phyloP scores from a whole-genome alignment of 2,329 filamentous ascomycete genomes.

The Fusarium compactum region DNA sequence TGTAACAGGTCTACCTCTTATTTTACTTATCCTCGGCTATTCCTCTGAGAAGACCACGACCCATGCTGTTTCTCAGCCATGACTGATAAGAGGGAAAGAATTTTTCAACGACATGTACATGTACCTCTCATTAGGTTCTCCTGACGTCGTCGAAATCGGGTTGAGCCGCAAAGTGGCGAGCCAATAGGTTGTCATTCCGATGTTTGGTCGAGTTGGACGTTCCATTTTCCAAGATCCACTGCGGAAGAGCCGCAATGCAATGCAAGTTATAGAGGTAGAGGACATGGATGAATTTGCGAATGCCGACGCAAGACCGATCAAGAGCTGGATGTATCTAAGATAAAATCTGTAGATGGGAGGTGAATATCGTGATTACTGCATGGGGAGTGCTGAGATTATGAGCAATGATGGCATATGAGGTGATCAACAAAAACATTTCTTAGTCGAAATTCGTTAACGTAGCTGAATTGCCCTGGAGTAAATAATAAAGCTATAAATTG shows the following conservation, averaged over 20 bases:
- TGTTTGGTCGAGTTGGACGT: constrained; percentile 15
- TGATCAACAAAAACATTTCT: neutral
- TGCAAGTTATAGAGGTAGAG: constrained; percentile 5
- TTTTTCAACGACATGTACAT: neutral
- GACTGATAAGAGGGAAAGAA: neutral
- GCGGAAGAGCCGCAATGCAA: constrained; percentile 41
- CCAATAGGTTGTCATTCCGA: constrained; percentile 34
- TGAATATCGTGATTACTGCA: constrained; percentile 8
- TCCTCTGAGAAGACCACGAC: constrained; percentile 2
- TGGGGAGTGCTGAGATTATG: neutral
- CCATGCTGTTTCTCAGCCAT: constrained; percentile 18
- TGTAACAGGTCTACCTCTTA: neutral
- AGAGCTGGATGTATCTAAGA: constrained; percentile 32
- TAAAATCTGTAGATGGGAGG: constrained; percentile 16
- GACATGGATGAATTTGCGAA: constrained; percentile 33
- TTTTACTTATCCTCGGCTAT: constrained; percentile 47
- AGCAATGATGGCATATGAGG: constrained; percentile 2
- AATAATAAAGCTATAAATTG: neutral
- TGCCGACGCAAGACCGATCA: constrained; percentile 44
- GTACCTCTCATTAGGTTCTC: constrained; percentile 22
- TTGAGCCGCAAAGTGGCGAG: constrained; percentile 31
- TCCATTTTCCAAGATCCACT: constrained; percentile 43
- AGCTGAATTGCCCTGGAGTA: neutral
- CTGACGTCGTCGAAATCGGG: constrained; percentile 38
- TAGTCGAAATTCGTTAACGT: rapidly evolving